These are phyloP conservation scores for Pulveroboletus sp. DNA, from an alignment of 768 basidiomycete genomes.

Conservation along the genomic window DNA sequence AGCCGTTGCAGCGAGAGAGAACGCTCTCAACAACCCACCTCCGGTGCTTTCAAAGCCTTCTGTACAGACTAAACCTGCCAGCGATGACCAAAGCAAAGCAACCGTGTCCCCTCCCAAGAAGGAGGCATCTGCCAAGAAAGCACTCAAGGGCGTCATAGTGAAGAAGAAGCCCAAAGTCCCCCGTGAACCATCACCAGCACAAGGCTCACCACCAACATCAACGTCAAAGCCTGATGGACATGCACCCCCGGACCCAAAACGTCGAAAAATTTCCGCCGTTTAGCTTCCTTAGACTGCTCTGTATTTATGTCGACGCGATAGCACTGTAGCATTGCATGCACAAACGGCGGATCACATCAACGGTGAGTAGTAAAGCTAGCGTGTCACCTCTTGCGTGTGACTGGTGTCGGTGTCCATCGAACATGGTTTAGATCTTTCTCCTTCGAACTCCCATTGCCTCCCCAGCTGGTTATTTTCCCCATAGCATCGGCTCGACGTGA, in stretches of 20 bases:
- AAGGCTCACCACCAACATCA: slow-evolving; percentile 17
- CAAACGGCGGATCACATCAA: background rate
- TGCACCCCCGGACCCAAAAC: slow-evolving; percentile 48
- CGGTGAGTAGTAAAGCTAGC: slow-evolving; percentile 5
- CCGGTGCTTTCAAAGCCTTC: slow-evolving; percentile 31
- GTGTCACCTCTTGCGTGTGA: slow-evolving; percentile 33
- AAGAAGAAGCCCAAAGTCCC: slow-evolving; percentile 72
- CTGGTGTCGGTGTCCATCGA: slow-evolving; percentile 79
- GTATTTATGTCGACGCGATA: slow-evolving; percentile 10
- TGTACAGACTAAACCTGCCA: slow-evolving; percentile 28
- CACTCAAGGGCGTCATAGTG: slow-evolving; percentile 74
- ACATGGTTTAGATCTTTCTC: slow-evolving; percentile 63
- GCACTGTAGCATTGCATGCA: slow-evolving; percentile 12
- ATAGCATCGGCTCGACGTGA: slow-evolving; percentile 64
- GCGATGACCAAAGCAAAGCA: slow-evolving; percentile 26
- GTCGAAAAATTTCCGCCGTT: slow-evolving; percentile 47
- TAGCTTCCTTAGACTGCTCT: slow-evolving; percentile 18
- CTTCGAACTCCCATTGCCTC: slow-evolving; percentile 38
- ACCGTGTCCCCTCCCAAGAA: slow-evolving; percentile 46
- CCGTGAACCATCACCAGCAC: slow-evolving; percentile 16
- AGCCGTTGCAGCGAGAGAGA: slow-evolving; percentile 69
- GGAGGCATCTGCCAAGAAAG: slow-evolving; percentile 49
- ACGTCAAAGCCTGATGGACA: slow-evolving; percentile 21
- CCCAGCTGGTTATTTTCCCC: slow-evolving; percentile 57
- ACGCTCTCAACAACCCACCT: slow-evolving; percentile 41